These are phyloP conservation scores for Camellia granthamiana DNA, from an alignment of 148 eudicot genomes.

Conservation along the genomic window DNA sequence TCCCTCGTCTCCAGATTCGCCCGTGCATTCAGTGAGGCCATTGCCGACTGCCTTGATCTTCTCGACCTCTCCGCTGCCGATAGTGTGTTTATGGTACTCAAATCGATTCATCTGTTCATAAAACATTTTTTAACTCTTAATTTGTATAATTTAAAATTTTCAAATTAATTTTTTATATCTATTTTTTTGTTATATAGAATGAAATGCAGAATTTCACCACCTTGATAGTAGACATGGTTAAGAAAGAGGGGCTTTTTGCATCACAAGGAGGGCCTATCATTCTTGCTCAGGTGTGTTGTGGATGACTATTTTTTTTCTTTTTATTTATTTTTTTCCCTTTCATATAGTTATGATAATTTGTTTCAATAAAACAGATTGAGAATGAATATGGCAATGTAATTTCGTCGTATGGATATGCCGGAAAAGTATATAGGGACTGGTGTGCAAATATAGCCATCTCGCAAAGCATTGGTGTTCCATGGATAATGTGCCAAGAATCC, in stretches of 20 bases:
- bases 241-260: conserved; percentile 55
- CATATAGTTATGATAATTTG: neutral
- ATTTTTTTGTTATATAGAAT: conserved; percentile 20
- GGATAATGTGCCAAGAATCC: conserved; percentile 68
- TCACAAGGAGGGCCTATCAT: conserved; percentile 70
- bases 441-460: conserved; percentile 53
- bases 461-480: conserved; percentile 48
- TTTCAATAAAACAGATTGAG: conserved; percentile 41
- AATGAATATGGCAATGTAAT: conserved; percentile 64
- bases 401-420: conserved; percentile 39
- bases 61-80: too few species aligned
- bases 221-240: conserved; percentile 52
- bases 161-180: neutral
- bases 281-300: conserved; percentile 59
- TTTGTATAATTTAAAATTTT: too few species aligned
- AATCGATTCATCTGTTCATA: neutral
- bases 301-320: too few species aligned
- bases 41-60: too few species aligned
- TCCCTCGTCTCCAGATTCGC: too few species aligned
- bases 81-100: conserved; percentile 39
- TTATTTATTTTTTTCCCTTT: neutral
- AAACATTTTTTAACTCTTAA: neutral
- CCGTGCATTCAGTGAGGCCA: too few species aligned
- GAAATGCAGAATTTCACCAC: conserved; percentile 63
- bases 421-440: conserved; percentile 48